phyloP scores from a whole-genome alignment of 805 yeast species.

The Barnettozyma wickerhamii region DNA sequence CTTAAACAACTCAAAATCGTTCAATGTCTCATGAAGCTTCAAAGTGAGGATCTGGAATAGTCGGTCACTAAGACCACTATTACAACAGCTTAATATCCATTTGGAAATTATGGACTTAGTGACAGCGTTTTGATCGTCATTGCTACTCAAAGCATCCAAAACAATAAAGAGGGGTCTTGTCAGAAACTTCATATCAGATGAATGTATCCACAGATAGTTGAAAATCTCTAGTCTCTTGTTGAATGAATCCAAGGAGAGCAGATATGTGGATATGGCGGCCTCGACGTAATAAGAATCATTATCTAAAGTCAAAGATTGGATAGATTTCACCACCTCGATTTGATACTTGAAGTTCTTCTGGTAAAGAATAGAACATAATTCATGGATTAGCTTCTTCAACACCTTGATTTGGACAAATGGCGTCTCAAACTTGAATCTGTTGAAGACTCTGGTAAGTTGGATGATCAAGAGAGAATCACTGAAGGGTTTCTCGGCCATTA shows the following conservation, averaged over 20 bases:
- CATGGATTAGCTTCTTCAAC: conserved; percentile 15
- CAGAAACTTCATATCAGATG: conserved; percentile 47
- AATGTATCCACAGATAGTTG: conserved; percentile 70
- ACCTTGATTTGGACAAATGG: conserved; percentile 23
- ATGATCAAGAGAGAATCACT: conserved; percentile 16
- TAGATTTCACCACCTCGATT: conserved; percentile 62
- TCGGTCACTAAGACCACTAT: conserved; percentile 54
- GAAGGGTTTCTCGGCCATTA: conserved; percentile 18
- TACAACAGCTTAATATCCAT: conserved; percentile 43
- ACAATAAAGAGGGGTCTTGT: conserved; percentile 62
- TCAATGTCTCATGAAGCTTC: conserved; percentile 45
- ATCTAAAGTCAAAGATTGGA: conserved; percentile 57
- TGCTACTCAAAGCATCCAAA: conserved; percentile 54
- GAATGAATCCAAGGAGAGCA: conserved; percentile 37
- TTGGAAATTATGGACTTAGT: conserved; percentile 39
- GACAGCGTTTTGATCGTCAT: conserved; percentile 19
- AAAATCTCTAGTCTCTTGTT: conserved; percentile 49
- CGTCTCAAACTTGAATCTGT: conserved; percentile 24
- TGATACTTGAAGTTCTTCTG: conserved; percentile 38
- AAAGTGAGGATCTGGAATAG: conserved; percentile 55
- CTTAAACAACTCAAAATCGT: conserved; percentile 59
- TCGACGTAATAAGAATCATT: conserved; percentile 57
- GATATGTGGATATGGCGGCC: conserved; percentile 60
- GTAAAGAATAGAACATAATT: conserved; percentile 17
- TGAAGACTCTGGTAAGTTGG: conserved; percentile 28